Percentiles rank a stretch among this genome's conserved stretches.
Evolutionary conservation across 129 eudicot species (phyloP).

Genomic region (sunflower (Helianthus annuus)): DNA sequence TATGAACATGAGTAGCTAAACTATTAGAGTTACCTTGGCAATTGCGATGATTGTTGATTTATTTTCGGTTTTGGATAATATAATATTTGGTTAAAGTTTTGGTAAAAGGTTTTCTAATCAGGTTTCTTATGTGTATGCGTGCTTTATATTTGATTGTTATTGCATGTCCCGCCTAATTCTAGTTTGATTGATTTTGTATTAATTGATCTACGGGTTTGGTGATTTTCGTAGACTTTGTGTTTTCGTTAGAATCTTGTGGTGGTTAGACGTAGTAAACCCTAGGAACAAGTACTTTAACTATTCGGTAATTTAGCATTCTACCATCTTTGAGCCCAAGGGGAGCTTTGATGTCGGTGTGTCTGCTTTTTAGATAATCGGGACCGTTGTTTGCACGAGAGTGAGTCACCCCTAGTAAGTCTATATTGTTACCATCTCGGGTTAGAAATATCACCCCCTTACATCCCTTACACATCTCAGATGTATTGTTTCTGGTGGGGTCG

Average conservation of each 20-base stretch:
- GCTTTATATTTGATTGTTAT: neutral
- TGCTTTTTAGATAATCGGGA: neutral
- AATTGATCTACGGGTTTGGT: neutral
- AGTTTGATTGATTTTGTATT: neutral
- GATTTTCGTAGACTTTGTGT: neutral
- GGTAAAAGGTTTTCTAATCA: neutral
- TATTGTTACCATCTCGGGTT: neutral
- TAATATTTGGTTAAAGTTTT: neutral
- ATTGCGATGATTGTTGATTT: neutral
- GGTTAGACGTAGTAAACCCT: neutral
- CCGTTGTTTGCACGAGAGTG: neutral
- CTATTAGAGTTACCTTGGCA: neutral
- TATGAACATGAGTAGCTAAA: neutral
- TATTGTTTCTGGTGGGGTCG: no score
- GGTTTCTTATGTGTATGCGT: neutral
- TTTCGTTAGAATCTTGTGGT: neutral
- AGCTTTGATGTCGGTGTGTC: neutral
- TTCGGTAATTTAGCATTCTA: neutral
- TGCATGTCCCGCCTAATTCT: neutral
- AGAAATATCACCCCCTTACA: neutral
- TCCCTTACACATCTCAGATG: neutral
- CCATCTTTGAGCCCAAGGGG: neutral
- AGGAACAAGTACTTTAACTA: neutral
- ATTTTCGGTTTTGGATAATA: neutral
- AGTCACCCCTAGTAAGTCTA: neutral